These are phyloP conservation scores for Epichloe scottii DNA, from an alignment of 2,329 filamentous ascomycete genomes.

Conservation along the genomic window DNA sequence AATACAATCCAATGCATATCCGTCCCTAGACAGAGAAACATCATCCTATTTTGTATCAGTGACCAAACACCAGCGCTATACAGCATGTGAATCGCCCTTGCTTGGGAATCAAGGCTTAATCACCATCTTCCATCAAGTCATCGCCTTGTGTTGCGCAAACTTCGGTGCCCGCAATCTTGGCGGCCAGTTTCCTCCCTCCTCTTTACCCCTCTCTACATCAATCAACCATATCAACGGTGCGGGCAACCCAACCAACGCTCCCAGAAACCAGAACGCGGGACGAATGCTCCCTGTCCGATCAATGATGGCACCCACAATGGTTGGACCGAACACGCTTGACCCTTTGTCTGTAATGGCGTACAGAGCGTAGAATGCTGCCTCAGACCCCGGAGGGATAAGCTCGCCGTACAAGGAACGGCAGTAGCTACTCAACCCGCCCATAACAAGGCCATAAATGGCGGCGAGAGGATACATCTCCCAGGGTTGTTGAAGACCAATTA, in stretches of 20 bases:
- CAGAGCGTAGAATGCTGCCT: conserved; percentile 90
- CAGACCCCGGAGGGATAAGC: conserved; percentile 83
- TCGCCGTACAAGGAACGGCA: conserved; percentile 88
- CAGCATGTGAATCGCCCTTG: not conserved
- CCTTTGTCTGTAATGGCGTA: conserved; percentile 98
- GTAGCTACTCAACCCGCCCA: conserved; percentile 86
- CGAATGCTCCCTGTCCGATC: conserved; percentile 71
- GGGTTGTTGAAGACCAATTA: conserved; percentile 76
- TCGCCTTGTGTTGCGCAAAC: conserved; percentile 9
- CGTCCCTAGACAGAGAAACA: no score
- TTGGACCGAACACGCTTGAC: conserved; percentile 83
- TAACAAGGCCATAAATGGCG: conserved; percentile 81
- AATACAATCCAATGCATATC: not conserved
- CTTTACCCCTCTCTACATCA: conserved; percentile 66
- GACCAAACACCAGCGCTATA: not conserved
- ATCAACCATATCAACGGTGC: conserved; percentile 77
- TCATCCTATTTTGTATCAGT: not conserved
- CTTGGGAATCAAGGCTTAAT: conserved; percentile 6
- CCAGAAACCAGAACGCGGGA: conserved; percentile 86
- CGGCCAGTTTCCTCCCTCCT: conserved; percentile 53
- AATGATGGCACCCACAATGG: conserved; percentile 86
- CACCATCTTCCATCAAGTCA: conserved; percentile 10
- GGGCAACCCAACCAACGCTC: conserved; percentile 69
- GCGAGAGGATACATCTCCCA: conserved; percentile 97
- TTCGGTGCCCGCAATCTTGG: conserved; percentile 43